Evolutionary conservation across 2,329 filamentous ascomycete genomes (phyloP).

Genomic region (Cordyceps pruinosa): DNA sequence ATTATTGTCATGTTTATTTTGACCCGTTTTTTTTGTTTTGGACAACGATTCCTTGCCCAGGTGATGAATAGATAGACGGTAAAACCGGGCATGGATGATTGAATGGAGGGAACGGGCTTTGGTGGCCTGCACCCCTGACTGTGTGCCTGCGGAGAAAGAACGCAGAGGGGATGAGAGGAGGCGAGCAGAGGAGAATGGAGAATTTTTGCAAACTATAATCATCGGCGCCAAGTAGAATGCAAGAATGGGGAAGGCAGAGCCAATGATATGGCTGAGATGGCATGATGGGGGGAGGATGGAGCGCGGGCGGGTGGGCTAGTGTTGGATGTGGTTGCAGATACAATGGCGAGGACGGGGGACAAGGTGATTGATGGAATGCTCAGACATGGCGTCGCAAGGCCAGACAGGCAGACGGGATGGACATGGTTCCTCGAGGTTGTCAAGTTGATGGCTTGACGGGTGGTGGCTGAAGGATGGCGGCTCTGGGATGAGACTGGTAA

Average conservation of each 20-base stretch:
- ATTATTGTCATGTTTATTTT: too few relatives aligned
- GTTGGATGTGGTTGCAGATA: neutral
- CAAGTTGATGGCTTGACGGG: too few relatives aligned
- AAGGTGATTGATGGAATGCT: neutral
- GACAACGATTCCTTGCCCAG: neutral
- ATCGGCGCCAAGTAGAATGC: neutral
- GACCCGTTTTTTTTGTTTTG: neutral
- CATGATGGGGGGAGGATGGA: neutral
- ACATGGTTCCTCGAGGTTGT: neutral
- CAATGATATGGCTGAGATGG: neutral
- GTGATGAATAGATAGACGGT: neutral
- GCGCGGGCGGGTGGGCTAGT: neutral
- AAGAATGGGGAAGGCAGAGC: neutral
- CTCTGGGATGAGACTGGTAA: neutral
- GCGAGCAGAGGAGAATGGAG: too few relatives aligned
- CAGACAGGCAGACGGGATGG: neutral
- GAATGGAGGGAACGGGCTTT: neutral
- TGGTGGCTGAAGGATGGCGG: too few relatives aligned
- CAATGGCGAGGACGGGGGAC: neutral
- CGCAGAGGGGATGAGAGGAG: too few relatives aligned
- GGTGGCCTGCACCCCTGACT: neutral
- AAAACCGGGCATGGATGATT: neutral
- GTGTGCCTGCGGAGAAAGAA: neutral
- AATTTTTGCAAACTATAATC: neutral
- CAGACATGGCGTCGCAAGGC: neutral